Base-by-base conservation (phyloP, 2,329 filamentous ascomycete species). In the Aphanoascus verrucosus region DNA sequence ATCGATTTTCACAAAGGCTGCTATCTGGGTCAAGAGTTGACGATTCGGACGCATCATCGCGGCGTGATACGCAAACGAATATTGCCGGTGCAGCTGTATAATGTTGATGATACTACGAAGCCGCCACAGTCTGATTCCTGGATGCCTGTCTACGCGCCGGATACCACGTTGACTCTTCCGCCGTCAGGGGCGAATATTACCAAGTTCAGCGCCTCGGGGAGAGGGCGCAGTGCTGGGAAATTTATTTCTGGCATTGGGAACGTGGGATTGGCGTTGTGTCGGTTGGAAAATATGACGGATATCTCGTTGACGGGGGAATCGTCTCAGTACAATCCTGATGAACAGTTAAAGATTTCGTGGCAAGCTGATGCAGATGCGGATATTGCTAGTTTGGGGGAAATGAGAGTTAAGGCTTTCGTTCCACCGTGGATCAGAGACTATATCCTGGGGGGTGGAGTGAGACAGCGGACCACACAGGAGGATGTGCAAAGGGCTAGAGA, bases 1-100 rank as follows among this genome's bases (percentile, higher is more conserved):
- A 84, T 98, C 60, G 88, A 96, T 70, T 98, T 93, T 73, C 82
- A 82, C 65, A 98, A 98, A 73, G 93, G 93, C 6, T 98, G 93
- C 71, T 98, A 98, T 69, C 82, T 97, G 6, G 93, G 93, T 0
- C 93, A 98, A 71, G 93, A 98, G 69, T 78, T 98, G 58, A 97
- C 93, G 1, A 95, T 97, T 59, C 84, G 93, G 41, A 98, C 93
- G 1, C 85, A 90, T 67, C 93, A 98, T 70, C 90, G 86, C 11
- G 93, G 93, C 19, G 88, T 98, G 14, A 88, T 98, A 40, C 79
- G 93, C 57, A 95, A 96, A 76, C 79, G 93, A 48, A 81, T 97
- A 48, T 68, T 98, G 50, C 93, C 93, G 0, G 83, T 91, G 34
- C 72, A 85, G 59, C 64, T 96, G 14, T 93, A 91, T 67, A 72